Conservation (phyloP, 1,284 basidiomycete genomes). For the Laetiporus sulphureus region DNA sequence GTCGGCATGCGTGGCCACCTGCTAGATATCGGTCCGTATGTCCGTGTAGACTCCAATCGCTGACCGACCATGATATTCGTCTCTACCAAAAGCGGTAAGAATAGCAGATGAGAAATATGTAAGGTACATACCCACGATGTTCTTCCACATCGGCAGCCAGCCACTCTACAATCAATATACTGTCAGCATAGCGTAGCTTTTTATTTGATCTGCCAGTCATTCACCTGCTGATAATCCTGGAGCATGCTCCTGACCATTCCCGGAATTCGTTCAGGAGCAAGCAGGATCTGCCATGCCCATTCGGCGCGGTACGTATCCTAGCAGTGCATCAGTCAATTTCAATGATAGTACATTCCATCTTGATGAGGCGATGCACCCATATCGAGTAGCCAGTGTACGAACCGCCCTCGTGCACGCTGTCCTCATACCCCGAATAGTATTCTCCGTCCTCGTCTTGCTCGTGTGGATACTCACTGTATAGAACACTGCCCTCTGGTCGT, state of each 20-base stretch:
- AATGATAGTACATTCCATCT: too few relatives aligned
- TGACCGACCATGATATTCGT: constrained; percentile 74
- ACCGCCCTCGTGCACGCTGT: constrained; percentile 50
- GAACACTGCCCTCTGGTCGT: constrained; percentile 49
- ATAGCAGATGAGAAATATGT: too few relatives aligned
- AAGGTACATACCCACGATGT: constrained; percentile 63
- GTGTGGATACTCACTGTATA: constrained; percentile 72
- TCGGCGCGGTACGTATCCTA: constrained; percentile 78
- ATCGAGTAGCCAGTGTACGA: constrained; percentile 83
- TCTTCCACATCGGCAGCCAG: constrained; percentile 90
- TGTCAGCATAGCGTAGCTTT: too few relatives aligned
- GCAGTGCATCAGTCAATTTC: too few relatives aligned
- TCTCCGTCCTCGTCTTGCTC: constrained; percentile 63
- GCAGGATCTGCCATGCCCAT: constrained; percentile 74
- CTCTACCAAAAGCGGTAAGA: constrained; percentile 30
- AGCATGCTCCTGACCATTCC: constrained; percentile 79
- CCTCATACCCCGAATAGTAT: constrained; percentile 78
- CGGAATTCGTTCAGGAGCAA: constrained; percentile 69
- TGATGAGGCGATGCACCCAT: too few relatives aligned
- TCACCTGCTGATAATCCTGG: constrained; percentile 65
- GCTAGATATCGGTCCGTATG: too few relatives aligned
- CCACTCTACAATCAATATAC: constrained; percentile 56
- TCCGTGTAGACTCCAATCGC: too few relatives aligned
- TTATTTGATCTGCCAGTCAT: too few relatives aligned
- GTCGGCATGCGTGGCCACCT: constrained; percentile 78